Evolutionary conservation across 2,329 filamentous ascomycete genomes (phyloP).

Genomic region (Periconia sp.): DNA sequence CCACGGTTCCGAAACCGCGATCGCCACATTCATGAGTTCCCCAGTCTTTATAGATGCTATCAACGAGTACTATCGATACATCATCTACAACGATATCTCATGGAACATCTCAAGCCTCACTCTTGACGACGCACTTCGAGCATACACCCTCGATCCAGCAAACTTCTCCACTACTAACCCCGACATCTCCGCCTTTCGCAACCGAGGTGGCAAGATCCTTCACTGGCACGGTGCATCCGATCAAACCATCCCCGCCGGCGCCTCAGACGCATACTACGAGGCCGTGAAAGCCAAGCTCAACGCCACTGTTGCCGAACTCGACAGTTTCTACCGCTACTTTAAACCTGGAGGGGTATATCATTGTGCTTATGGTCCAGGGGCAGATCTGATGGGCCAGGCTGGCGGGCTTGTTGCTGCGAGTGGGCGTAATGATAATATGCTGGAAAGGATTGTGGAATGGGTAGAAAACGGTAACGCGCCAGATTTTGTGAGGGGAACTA

Average conservation of each 20-base stretch:
- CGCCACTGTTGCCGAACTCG: constrained; percentile 24
- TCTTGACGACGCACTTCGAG: constrained; percentile 33
- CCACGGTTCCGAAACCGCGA: constrained; percentile 8
- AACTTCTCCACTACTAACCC: constrained; percentile 11
- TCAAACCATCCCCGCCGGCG: constrained; percentile 2
- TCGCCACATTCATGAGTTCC: constrained; percentile 28
- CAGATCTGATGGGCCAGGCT: constrained; percentile 2
- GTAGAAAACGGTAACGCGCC: constrained; percentile 45
- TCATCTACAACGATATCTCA: constrained; percentile 42
- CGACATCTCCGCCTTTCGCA: constrained; percentile 18
- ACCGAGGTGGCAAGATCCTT: constrained; percentile 21
- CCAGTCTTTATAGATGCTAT: constrained; percentile 30
- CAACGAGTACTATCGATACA: constrained; percentile 47
- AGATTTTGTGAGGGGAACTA: constrained; percentile 31
- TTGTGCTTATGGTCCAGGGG: constrained; percentile 48
- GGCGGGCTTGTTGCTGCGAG: background rate
- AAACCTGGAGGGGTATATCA: constrained; percentile 53
- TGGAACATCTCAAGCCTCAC: constrained; percentile 42
- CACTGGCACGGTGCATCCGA: constrained; percentile 23
- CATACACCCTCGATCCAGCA: constrained; percentile 16
- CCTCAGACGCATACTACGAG: constrained; percentile 44
- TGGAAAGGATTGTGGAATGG: constrained; percentile 50
- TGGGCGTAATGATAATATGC: constrained; percentile 39
- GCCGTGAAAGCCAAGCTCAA: constrained; percentile 44
- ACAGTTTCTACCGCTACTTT: constrained; percentile 51